phyloP scores from a whole-genome alignment of 192 early-diverging fungal species.

The Backusella morwellensis region DNA sequence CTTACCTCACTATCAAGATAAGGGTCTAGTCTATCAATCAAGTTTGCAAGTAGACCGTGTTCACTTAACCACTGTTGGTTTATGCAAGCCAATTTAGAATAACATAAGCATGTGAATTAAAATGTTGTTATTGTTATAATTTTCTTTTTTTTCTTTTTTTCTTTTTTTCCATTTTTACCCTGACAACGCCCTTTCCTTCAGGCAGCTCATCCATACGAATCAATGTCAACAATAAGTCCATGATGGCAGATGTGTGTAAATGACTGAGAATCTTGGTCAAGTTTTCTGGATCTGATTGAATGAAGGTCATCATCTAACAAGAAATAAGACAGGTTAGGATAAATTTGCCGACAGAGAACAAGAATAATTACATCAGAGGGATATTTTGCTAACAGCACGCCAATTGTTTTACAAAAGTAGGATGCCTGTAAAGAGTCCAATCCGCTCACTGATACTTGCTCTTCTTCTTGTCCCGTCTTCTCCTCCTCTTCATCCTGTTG shows the following conservation, averaged over 20 bases:
- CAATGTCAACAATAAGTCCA: conserved; percentile 90
- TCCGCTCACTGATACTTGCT: not conserved
- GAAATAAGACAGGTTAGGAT: not conserved
- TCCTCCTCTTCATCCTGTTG: no score
- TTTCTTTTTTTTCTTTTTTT: conserved; percentile 1
- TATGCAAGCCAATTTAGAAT: conserved; percentile 6
- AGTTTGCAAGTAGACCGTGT: conserved; percentile 70
- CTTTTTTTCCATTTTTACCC: conserved; percentile 47
- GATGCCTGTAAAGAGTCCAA: conserved; percentile 81
- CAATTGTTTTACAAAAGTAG: conserved; percentile 91
- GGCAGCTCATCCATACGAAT: conserved; percentile 90
- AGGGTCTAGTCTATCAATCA: conserved; percentile 82
- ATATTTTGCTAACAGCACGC: conserved; percentile 85
- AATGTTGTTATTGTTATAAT: not conserved
- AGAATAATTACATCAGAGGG: conserved; percentile 66
- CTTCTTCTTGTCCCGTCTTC: not conserved
- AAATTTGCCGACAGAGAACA: not conserved
- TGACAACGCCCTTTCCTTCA: conserved; percentile 81
- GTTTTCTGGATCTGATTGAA: conserved; percentile 74
- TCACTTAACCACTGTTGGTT: conserved; percentile 80
- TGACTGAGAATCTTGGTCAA: conserved; percentile 79
- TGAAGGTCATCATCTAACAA: conserved; percentile 79
- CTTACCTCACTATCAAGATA: conserved; percentile 74
- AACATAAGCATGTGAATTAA: conserved; percentile 4
- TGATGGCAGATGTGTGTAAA: conserved; percentile 83